A percentile compares a stretch with the other conserved stretches of the same genome.
These are phyloP conservation scores for Sarcodon aspratus DNA, from an alignment of 768 basidiomycete species.

Conservation along the genomic window DNA sequence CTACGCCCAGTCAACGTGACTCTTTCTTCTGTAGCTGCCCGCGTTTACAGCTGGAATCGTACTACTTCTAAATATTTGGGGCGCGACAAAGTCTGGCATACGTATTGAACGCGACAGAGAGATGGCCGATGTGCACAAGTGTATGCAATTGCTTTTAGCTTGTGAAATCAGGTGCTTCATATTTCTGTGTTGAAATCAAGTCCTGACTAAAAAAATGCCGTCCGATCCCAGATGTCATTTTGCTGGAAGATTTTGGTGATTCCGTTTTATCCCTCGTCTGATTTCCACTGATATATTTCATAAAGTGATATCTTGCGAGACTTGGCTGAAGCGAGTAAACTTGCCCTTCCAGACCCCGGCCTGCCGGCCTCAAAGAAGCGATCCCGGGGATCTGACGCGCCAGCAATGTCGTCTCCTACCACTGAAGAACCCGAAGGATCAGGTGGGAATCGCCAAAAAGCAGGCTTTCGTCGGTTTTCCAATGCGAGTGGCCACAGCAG, in stretches of 20 bases:
- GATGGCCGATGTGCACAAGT: constrained; percentile 29
- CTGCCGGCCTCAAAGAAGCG: neutral
- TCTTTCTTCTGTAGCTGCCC: constrained; percentile 8
- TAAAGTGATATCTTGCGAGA: neutral
- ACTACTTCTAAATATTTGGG: constrained; percentile 38
- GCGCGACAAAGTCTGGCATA: constrained; percentile 21
- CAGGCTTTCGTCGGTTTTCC: neutral
- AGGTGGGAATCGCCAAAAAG: neutral
- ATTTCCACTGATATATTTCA: no score
- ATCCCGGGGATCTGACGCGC: neutral
- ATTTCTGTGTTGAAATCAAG: neutral
- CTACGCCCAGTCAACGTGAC: neutral
- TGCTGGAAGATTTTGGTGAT: neutral
- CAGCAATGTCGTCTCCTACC: neutral
- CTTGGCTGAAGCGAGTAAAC: neutral
- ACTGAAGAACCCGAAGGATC: neutral
- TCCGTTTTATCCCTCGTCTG: no score
- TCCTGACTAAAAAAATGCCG: neutral
- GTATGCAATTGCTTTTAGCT: constrained; percentile 17
- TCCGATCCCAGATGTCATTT: neutral
- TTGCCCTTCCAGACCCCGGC: neutral
- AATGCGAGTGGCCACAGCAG: neutral
- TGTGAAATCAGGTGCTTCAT: constrained; percentile 6
- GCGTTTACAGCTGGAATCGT: constrained; percentile 33
- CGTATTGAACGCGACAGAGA: constrained; percentile 20